Evolutionary conservation across 805 yeast genomes (phyloP).

Genomic region (Middelhovenomyces tepae): DNA sequence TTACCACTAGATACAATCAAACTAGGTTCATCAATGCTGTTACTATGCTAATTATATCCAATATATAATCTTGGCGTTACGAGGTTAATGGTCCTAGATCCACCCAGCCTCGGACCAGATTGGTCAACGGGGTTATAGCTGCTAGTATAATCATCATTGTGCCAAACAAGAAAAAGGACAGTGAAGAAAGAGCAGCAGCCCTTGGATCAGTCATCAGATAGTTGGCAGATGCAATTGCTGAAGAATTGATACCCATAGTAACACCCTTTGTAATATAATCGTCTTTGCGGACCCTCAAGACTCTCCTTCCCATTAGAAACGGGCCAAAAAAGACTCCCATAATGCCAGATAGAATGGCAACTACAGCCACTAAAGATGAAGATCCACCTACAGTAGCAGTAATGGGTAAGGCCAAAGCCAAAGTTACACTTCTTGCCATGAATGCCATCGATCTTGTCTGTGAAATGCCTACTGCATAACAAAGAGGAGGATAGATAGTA

Average conservation of each 20-base stretch:
- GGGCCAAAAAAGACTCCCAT: slow-evolving; percentile 61
- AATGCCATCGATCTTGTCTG: slow-evolving; percentile 58
- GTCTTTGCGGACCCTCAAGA: slow-evolving; percentile 43
- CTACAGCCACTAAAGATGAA: slow-evolving; percentile 63
- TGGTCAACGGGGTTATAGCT: slow-evolving; percentile 48
- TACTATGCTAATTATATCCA: no score
- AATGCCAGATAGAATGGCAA: slow-evolving; percentile 70
- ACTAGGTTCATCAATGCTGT: no score
- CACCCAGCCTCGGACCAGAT: slow-evolving; percentile 39
- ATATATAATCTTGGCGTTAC: no score
- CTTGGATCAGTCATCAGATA: slow-evolving; percentile 60
- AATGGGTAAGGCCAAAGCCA: slow-evolving; percentile 72
- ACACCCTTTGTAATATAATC: slow-evolving; percentile 73
- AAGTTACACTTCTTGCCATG: slow-evolving; percentile 69
- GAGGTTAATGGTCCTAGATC: slow-evolving; percentile 27
- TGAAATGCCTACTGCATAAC: slow-evolving; percentile 56
- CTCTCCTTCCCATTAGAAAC: slow-evolving; percentile 32
- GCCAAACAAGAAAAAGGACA: slow-evolving; percentile 66
- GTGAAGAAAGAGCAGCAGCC: slow-evolving; percentile 70
- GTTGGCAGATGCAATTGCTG: slow-evolving; percentile 78
- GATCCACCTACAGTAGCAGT: slow-evolving; percentile 61
- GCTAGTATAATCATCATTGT: slow-evolving; percentile 62
- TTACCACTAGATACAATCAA: no score
- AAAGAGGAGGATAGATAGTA: slow-evolving; percentile 61
- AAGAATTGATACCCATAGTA: slow-evolving; percentile 67